Percentiles rank a stretch among this genome's conserved stretches.
Evolutionary conservation across 768 basidiomycete genomes (phyloP).

Genomic region (Pilatotrama ljubarskyi): DNA sequence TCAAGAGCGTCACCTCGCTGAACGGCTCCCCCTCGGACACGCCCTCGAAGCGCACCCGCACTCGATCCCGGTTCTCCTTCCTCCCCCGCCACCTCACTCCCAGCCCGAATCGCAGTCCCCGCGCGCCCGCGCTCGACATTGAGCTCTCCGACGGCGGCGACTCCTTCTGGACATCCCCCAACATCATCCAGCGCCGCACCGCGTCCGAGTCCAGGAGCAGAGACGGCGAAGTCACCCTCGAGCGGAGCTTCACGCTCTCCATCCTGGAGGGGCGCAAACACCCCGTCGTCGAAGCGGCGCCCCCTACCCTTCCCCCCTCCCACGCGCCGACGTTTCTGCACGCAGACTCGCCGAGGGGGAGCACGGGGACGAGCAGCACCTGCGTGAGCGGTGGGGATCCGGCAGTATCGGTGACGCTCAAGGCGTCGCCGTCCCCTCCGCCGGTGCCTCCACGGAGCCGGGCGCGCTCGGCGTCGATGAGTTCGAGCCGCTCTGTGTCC

Average conservation of each 20-base stretch:
- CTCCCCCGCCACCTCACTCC: background rate
- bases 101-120: background rate
- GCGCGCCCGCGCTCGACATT: background rate
- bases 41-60: background rate
- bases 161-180: slow-evolving; percentile 1
- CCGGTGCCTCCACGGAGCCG: slow-evolving; percentile 1
- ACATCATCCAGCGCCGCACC: background rate
- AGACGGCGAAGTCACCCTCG: background rate
- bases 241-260: slow-evolving; percentile 4
- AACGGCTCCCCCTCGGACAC: slow-evolving; percentile 1
- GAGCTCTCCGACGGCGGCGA: background rate
- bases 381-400: background rate
- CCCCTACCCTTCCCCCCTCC: background rate
- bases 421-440: background rate
- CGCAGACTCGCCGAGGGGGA: background rate
- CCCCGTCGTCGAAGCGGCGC: background rate
- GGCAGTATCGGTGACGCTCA: background rate
- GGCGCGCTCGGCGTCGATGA: slow-evolving; percentile 4
- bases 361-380: slow-evolving; percentile 1
- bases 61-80: slow-evolving; percentile 6
- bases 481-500: slow-evolving; percentile 4
- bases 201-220: background rate
- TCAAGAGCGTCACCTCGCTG: slow-evolving; percentile 10
- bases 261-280: slow-evolving; percentile 11
- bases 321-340: background rate